phyloP scores from a whole-genome alignment of 2,329 filamentous ascomycete genomes.

The Pestalotiopsis sp. region DNA sequence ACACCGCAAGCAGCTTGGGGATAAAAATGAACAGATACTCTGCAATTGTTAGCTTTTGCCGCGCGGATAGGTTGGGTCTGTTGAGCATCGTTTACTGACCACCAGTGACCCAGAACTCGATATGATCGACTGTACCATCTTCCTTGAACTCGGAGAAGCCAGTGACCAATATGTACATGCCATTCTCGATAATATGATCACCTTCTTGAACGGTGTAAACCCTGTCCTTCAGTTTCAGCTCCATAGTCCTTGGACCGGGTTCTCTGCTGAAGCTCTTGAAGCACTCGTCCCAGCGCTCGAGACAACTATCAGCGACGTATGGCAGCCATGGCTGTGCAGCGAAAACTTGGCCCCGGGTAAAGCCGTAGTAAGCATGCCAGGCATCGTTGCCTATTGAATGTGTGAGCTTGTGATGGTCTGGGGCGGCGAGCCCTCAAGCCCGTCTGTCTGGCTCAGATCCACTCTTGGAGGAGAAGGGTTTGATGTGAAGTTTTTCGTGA shows the following conservation, averaged over 20 bases:
- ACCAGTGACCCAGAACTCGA: constrained; percentile 30
- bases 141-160: constrained; percentile 26
- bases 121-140: constrained; percentile 26
- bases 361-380: constrained; percentile 26
- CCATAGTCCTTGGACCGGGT: constrained; percentile 20
- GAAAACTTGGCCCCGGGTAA: constrained; percentile 14
- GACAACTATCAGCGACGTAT: constrained; percentile 22
- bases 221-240: constrained; percentile 25
- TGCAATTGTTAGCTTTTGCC: neutral
- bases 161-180: constrained; percentile 23
- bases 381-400: constrained; percentile 21
- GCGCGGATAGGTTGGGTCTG: neutral
- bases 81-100: neutral
- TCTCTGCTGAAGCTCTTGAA: constrained; percentile 19
- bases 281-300: constrained; percentile 20
- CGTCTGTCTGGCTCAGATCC: neutral
- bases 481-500: neutral
- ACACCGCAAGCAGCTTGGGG: neutral
- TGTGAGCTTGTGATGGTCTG: neutral
- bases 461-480: neutral
- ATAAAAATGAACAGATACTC: neutral
- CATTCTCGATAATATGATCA: constrained; percentile 23
- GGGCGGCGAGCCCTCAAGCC: neutral
- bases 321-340: constrained; percentile 26
- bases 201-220: constrained; percentile 25